Evolutionary conservation across 768 basidiomycete species (phyloP).

Genomic region (Paxillus ammoniavirescens): DNA sequence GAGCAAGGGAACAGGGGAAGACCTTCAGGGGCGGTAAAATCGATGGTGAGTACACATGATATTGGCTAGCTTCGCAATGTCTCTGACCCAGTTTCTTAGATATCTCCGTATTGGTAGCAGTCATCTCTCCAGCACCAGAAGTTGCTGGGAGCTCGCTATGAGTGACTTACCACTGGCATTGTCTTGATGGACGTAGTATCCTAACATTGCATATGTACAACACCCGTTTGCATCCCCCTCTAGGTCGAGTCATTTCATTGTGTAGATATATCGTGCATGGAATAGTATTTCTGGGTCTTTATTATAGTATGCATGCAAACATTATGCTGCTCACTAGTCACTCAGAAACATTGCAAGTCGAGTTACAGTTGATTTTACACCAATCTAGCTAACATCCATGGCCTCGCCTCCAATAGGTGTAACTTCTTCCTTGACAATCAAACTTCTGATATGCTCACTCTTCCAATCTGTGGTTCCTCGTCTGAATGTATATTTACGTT

Average conservation of each 20-base stretch:
- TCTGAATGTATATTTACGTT: conserved; percentile 67
- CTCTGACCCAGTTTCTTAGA: conserved; percentile 35
- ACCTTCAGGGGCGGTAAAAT: conserved; percentile 79
- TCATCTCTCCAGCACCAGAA: conserved; percentile 50
- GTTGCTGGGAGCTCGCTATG: conserved; percentile 12
- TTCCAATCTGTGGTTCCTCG: conserved; percentile 89
- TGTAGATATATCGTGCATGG: conserved; percentile 26
- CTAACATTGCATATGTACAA: conserved; percentile 21
- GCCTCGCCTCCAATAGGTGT: conserved; percentile 59
- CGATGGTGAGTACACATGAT: conserved; percentile 56
- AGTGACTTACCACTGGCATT: conserved; percentile 12
- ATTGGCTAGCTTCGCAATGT: not conserved
- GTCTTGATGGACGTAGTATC: not conserved
- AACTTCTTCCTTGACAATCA: conserved; percentile 73
- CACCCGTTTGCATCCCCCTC: conserved; percentile 18
- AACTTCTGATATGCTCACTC: conserved; percentile 68
- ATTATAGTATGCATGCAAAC: conserved; percentile 15
- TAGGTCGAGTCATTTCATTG: conserved; percentile 8
- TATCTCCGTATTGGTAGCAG: conserved; percentile 66
- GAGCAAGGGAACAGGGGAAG: conserved; percentile 72
- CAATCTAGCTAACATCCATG: conserved; percentile 73
- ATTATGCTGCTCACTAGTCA: not conserved
- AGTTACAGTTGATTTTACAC: conserved; percentile 6
- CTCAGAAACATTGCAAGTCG: not conserved
- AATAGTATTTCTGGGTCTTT: conserved; percentile 7